Conservation (phyloP, 2,329 filamentous ascomycete genomes). For the Cryphonectria naterciae region DNA sequence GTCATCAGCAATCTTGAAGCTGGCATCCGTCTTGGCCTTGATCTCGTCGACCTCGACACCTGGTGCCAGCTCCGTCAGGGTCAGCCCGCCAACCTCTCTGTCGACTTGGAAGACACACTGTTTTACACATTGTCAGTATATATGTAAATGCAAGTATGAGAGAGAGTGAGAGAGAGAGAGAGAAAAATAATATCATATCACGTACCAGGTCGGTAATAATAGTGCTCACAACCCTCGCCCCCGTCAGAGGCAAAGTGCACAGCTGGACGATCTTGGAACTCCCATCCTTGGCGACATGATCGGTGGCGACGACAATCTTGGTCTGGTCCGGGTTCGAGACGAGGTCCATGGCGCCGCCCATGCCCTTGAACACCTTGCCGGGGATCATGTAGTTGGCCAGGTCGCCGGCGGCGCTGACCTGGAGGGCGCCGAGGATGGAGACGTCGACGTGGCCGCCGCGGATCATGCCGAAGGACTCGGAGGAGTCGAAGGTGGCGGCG, state of each 20-base stretch:
- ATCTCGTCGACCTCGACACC: slow-evolving; percentile 72
- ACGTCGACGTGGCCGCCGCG: slow-evolving; percentile 83
- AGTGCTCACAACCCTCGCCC: slow-evolving; percentile 68
- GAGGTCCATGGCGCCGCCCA: slow-evolving; percentile 79
- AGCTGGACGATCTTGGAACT: slow-evolving; percentile 67
- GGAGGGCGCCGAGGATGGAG: slow-evolving; percentile 79
- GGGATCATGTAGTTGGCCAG: slow-evolving; percentile 91
- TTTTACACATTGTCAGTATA: not conserved
- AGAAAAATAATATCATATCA: slow-evolving; percentile 29
- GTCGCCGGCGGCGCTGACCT: slow-evolving; percentile 79
- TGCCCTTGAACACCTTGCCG: slow-evolving; percentile 85
- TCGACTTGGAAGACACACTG: slow-evolving; percentile 74
- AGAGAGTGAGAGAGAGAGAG: too few species aligned
- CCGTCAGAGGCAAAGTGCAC: slow-evolving; percentile 68
- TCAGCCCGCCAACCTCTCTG: slow-evolving; percentile 62
- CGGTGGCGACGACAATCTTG: slow-evolving; percentile 73
- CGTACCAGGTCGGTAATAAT: slow-evolving; percentile 75
- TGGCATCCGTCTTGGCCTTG: slow-evolving; percentile 69
- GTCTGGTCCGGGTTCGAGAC: slow-evolving; percentile 72
- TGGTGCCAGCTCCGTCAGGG: slow-evolving; percentile 71
- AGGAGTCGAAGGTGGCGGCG: slow-evolving; percentile 76
- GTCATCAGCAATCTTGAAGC: slow-evolving; percentile 64
- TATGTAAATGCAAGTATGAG: not conserved
- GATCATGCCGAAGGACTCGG: slow-evolving; percentile 88
- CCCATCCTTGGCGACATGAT: slow-evolving; percentile 72